Base-by-base conservation (phyloP, 2,329 filamentous ascomycete species). In the Tolypocladium inflatum region DNA sequence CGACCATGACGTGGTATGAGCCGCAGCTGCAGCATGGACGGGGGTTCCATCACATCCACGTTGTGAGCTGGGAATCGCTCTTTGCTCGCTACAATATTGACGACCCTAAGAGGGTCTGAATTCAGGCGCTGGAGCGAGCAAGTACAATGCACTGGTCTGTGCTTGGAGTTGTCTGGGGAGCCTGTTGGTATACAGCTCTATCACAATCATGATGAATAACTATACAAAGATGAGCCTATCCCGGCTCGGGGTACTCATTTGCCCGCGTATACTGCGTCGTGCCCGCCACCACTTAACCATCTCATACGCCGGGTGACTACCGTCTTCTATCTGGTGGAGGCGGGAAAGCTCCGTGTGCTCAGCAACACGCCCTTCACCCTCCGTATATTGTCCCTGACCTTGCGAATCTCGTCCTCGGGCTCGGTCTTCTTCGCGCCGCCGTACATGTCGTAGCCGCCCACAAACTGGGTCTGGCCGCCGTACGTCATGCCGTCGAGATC, bases 361-460 rank as follows among this genome's bases (percentile, higher is more conserved):
- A 95, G 71, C 63, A 94, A 75, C 13, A 90, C 82, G 1, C 90
- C 90, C 76, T 95, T 95, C 48, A 94, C 83, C 58, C 88, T 81
- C 62, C 90, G 77, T 55, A 95, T 92, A 61, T 87, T 89, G 62
- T 84, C 84, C 73, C 89, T 89, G 23, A 89, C 78, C 67, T 82
- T 84, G 62, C 84, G 84, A 65, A 91, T 85, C 72, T 89, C 87
- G 71, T 93, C 89, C 61, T 85, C 80, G 37, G 81, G 80, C 64
- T 84, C 84, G 55, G 72, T 71, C 63, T 70, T 76, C 37, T 70
- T 72, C n/a, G 70, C 71, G 21, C 73, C 73, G 17, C 76, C 74
- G 61, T 80, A 77, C 56, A 78, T 60, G 57, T 77, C 74, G 59
- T 72, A 71, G 54, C 68, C 63, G 59, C 71, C 68, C 56, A 73